Evolutionary conservation across 495 filamentous ascomycete species (phyloP).

Genomic region (Penicillium alfredii): DNA sequence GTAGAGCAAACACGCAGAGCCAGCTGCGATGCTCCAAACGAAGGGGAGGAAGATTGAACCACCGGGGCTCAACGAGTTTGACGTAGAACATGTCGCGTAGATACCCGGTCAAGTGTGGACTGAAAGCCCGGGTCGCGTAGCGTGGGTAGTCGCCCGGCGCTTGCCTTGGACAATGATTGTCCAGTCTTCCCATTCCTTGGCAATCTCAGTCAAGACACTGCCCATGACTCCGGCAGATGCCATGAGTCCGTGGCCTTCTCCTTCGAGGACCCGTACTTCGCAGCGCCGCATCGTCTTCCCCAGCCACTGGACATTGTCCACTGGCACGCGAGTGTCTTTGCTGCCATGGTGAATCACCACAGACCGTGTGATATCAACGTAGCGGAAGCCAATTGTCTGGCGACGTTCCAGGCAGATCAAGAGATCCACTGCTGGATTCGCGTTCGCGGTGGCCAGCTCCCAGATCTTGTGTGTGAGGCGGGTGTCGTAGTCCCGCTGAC

Average conservation of each 20-base stretch:
- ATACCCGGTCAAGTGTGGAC: conserved; percentile 12
- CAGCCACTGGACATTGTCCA: conserved; percentile 93
- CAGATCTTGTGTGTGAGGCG: conserved; percentile 88
- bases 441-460: conserved; percentile 85
- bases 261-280: conserved; percentile 85
- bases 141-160: conserved; percentile 26
- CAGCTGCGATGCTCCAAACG: conserved; percentile 18
- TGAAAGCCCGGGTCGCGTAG: conserved; percentile 18
- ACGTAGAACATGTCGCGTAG: neutral
- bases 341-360: conserved; percentile 93
- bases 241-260: conserved; percentile 95
- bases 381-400: conserved; percentile 90
- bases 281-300: conserved; percentile 88
- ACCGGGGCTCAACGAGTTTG: conserved; percentile 2
- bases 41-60: conserved; percentile 6
- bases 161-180: conserved; percentile 54
- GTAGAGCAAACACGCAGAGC: conserved; percentile 22
- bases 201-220: conserved; percentile 85
- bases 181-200: conserved; percentile 94
- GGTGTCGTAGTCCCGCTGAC: conserved; percentile 74
- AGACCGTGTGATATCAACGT: conserved; percentile 86
- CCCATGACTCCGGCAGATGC: conserved; percentile 91
- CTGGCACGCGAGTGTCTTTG: conserved; percentile 84
- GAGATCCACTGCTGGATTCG: conserved; percentile 90
- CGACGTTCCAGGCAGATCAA: conserved; percentile 88